These are phyloP conservation scores for Cryptosporidium felis DNA, from an alignment of 169 alveolate species.

Conservation along the genomic window DNA sequence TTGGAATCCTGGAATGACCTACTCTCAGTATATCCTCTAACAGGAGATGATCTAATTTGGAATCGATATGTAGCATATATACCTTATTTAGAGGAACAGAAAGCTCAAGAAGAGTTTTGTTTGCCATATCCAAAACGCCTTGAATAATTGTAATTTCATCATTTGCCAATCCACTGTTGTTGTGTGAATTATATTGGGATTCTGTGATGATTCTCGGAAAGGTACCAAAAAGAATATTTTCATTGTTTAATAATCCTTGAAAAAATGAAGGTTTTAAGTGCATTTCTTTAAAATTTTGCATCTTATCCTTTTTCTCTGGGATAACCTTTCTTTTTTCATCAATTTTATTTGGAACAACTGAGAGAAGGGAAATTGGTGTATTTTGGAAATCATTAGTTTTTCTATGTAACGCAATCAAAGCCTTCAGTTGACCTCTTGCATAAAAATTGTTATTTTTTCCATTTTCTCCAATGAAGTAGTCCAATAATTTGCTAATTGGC, in stretches of 20 bases:
- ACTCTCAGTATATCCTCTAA: conserved; percentile 75
- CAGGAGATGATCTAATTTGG: conserved; percentile 71
- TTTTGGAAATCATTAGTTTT: conserved; percentile 23
- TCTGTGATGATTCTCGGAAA: not conserved
- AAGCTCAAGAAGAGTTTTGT: conserved; percentile 75
- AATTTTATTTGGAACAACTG: conserved; percentile 10
- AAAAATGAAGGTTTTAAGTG: not conserved
- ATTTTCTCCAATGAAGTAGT: conserved; percentile 83
- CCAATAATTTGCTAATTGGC: conserved; percentile 87
- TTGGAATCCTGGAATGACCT: conserved; percentile 88
- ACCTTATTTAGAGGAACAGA: conserved; percentile 78
- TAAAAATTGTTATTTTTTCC: conserved; percentile 75
- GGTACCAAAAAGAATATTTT: not conserved
- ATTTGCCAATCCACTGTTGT: conserved; percentile 53
- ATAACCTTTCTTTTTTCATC: not conserved
- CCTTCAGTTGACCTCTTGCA: conserved; percentile 66
- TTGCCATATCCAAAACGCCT: conserved; percentile 84
- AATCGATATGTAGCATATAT: conserved; percentile 78
- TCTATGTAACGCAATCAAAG: conserved; percentile 69
- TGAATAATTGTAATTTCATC: conserved; percentile 80
- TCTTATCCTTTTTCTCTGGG: not conserved
- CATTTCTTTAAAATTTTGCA: conserved; percentile 2
- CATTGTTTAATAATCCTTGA: not conserved
- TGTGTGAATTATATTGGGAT: not conserved
- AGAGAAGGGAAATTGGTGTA: conserved; percentile 50